These are phyloP conservation scores for Pseudocercospora macadamiae DNA, from an alignment of 2,329 filamentous ascomycete species.

Conservation along the genomic window DNA sequence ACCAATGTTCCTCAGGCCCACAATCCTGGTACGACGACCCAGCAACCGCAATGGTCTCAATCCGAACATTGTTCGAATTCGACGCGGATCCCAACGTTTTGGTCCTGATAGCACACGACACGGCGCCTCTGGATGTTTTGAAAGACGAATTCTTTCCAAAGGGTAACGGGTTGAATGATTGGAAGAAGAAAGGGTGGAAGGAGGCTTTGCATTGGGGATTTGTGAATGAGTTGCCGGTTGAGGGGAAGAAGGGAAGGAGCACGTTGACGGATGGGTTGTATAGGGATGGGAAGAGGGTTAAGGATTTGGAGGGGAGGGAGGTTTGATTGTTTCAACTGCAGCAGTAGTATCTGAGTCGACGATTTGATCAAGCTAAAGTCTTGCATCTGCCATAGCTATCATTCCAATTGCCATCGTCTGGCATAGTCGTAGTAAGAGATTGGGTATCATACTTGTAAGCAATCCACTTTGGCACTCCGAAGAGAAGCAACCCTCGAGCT, in stretches of 20 bases:
- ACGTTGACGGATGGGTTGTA: constrained; percentile 28
- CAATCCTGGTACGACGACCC: constrained; percentile 29
- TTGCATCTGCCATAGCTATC: no score
- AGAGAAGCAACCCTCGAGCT: background rate
- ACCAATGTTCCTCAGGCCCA: constrained; percentile 22
- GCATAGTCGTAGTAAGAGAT: no score
- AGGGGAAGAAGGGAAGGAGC: constrained; percentile 17
- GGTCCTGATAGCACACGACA: constrained; percentile 30
- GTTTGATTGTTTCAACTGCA: no score
- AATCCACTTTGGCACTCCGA: no score
- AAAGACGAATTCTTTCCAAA: constrained; percentile 24
- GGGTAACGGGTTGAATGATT: constrained; percentile 26
- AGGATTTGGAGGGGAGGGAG: constrained; percentile 17
- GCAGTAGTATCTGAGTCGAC: no score
- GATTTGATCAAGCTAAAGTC: no score
- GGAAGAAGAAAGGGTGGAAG: constrained; percentile 27
- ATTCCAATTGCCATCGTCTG: no score
- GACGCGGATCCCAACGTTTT: constrained; percentile 30
- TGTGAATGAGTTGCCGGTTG: constrained; percentile 28
- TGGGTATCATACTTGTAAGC: no score
- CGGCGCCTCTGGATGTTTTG: constrained; percentile 21
- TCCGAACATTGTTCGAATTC: constrained; percentile 25
- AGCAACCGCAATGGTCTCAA: constrained; percentile 22
- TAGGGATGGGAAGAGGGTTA: constrained; percentile 24
- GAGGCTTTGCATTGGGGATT: constrained; percentile 31